Evolutionary conservation across 2,329 filamentous ascomycete genomes (phyloP), one percentile per base, ranked within the genome.

Genomic region (Amesomyces nigricolor): DNA sequence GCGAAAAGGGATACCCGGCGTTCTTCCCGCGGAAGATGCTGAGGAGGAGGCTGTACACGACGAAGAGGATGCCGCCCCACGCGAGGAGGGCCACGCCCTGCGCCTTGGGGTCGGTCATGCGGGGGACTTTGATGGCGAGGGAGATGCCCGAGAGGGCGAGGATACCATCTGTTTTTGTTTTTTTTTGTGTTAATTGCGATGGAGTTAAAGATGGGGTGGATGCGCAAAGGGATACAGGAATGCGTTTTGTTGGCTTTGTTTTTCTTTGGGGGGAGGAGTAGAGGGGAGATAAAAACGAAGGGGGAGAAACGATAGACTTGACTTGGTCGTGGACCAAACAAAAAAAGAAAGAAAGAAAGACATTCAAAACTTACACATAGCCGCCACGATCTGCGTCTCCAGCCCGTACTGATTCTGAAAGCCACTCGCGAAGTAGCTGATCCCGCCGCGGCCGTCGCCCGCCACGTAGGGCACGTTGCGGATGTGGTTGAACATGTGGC

Each of bases 401-500:
- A 99, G 77, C 13, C 94, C 94, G 66, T 87, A 91, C 70, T 99
- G 94, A 70, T 85, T 96, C 71, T 92, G 90, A 73, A 99, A 99
- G 1, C 94, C 92, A 39, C 80, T 80, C 4, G 92, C 89, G 71
- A 99, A 94, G 71, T 97, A 97, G 67, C 75, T 88, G 59, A 99
- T 82, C 5, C 91, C 91, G 16, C 94, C 94, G 53, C 81, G 84
- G 38, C 90, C 89, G 68, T 97, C 85, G 42, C 87, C 88, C 42
- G 85, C 79, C 32, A 97, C 90, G 65, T 99, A 99, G 2, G 94
- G 94, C 2, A 95, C 89, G 71, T 94, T 92, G 64, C 95, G 84
- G 68, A 99, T 99, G 68, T 96, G 91, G 72, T 97, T 99, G 80
- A 95, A 99, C 95, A 99, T 99, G 73, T 97, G 91, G 39, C 94